Conservation (phyloP, 1,284 basidiomycete species). For the Sanguinoderma infundibulare region DNA sequence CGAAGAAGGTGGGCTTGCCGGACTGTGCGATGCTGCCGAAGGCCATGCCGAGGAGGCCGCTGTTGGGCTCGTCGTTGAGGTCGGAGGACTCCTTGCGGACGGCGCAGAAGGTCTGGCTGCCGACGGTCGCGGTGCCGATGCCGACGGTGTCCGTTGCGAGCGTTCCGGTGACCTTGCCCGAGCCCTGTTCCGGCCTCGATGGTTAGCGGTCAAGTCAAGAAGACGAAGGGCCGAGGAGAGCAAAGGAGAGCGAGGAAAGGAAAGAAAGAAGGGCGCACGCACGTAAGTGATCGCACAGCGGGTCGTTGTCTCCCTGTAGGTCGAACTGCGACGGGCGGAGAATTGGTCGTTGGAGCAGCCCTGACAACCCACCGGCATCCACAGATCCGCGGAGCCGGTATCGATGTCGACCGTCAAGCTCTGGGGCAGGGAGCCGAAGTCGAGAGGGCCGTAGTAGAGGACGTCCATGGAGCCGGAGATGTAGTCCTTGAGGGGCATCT, state of each 20-base stretch:
- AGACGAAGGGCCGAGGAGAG: too few relatives aligned
- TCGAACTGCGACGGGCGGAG: slow-evolving; percentile 42
- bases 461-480: slow-evolving; percentile 44
- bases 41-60: slow-evolving; percentile 62
- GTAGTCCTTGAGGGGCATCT: slow-evolving; percentile 45
- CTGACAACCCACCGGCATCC: slow-evolving; percentile 50
- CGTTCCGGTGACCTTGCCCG: slow-evolving; percentile 51
- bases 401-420: slow-evolving; percentile 55
- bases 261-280: slow-evolving; percentile 30
- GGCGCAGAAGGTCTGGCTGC: slow-evolving; percentile 54
- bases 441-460: slow-evolving; percentile 54
- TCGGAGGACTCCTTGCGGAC: slow-evolving; percentile 46
- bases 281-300: slow-evolving; percentile 63
- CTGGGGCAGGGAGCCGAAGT: slow-evolving; percentile 53
- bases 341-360: slow-evolving; percentile 46
- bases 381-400: slow-evolving; percentile 65
- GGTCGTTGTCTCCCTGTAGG: slow-evolving; percentile 39
- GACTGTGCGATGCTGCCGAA: slow-evolving; percentile 57
- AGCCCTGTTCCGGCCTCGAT: slow-evolving; percentile 41
- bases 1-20: slow-evolving; percentile 58
- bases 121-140: slow-evolving; percentile 47
- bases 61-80: slow-evolving; percentile 49
- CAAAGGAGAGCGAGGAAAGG: background rate
- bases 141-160: slow-evolving; percentile 53
- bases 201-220: background rate